A percentile compares a stretch with the other conserved stretches of the same genome.
These are phyloP conservation scores for Penstemon davidsonii DNA, from an alignment of 257 asterid genomes.

Conservation along the genomic window DNA sequence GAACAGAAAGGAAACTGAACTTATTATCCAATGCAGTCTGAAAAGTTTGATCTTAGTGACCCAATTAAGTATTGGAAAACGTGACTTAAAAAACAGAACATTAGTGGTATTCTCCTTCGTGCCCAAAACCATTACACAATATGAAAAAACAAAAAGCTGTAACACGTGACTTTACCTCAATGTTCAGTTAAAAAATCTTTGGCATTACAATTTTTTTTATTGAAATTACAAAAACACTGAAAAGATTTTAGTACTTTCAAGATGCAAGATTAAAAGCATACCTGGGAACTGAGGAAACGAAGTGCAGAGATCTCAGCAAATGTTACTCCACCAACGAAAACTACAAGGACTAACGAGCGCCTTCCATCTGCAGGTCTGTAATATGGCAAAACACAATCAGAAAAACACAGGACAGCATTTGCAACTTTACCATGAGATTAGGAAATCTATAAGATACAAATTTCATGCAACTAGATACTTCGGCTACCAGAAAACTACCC, in stretches of 20 bases:
- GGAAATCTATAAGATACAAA: background rate
- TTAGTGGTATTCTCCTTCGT: background rate
- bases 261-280: slow-evolving; percentile 13
- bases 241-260: background rate
- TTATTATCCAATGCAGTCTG: background rate
- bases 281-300: slow-evolving; percentile 94
- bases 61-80: background rate
- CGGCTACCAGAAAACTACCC: background rate
- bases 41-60: background rate
- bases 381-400: slow-evolving; percentile 26
- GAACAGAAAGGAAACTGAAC: background rate
- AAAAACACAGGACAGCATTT: background rate
- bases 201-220: background rate
- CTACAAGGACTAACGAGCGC: slow-evolving; percentile 88
- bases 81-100: background rate
- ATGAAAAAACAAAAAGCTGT: background rate
- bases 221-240: background rate
- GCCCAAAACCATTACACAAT: background rate
- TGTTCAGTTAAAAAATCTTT: background rate
- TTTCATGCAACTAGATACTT: background rate
- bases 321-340: slow-evolving; percentile 95
- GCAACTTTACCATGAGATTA: slow-evolving; percentile 4
- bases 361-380: slow-evolving; percentile 78
- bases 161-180: background rate
- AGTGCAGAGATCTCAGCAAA: slow-evolving; percentile 97